Percentiles rank a stretch among this genome's conserved stretches.
Conservation (phyloP, 306 rosid species). For the Malus sylvestris region DNA sequence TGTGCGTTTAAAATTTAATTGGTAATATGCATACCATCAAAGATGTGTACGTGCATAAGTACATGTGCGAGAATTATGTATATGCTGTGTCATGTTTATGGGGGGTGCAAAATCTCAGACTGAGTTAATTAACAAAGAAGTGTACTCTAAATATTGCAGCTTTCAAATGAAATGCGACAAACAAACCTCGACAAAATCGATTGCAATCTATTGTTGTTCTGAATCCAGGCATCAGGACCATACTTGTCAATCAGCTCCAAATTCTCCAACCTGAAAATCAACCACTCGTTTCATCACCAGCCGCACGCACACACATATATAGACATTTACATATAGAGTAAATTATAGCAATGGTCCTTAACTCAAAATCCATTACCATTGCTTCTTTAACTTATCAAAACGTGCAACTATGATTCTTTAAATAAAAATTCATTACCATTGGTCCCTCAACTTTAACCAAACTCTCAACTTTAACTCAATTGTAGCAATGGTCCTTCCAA, state of each 20-base stretch:
- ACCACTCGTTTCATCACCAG: conserved; percentile 12
- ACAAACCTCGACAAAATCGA: conserved; percentile 68
- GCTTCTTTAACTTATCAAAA: too few relatives aligned
- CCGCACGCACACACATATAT: neutral
- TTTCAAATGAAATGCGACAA: neutral
- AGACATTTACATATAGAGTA: neutral
- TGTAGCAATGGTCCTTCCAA: too few relatives aligned
- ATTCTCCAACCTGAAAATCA: conserved; percentile 68
- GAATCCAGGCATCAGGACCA: conserved; percentile 87
- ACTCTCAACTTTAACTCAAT: too few relatives aligned
- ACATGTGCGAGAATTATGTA: neutral
- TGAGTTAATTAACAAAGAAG: too few relatives aligned
- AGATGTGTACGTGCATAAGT: neutral
- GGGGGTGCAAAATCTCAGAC: neutral
- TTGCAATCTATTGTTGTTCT: conserved; percentile 68
- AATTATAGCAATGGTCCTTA: too few relatives aligned
- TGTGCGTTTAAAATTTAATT: neutral
- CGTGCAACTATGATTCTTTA: too few relatives aligned
- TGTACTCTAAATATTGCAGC: neutral
- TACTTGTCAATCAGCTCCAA: conserved; percentile 73
- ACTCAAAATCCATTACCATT: too few relatives aligned
- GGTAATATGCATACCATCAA: neutral
- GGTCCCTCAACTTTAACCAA: too few relatives aligned
- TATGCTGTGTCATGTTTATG: neutral
- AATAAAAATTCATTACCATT: too few relatives aligned